A percentile compares a stretch with the other conserved stretches of the same genome.
Conservation (phyloP, 768 basidiomycete genomes). For the Suillus paluster region DNA sequence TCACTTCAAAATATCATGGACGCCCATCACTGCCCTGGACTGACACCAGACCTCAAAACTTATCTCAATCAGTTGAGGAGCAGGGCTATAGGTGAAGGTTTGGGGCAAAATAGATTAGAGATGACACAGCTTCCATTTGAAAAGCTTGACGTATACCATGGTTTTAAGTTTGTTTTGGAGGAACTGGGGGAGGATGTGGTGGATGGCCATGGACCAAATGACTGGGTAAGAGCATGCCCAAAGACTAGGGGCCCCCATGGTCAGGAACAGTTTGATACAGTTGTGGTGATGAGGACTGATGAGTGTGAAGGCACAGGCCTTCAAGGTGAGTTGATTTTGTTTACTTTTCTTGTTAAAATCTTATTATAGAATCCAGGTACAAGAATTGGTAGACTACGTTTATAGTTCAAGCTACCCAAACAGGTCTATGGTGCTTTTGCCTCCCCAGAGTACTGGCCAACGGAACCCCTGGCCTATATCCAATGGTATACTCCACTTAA, state of each 20-base stretch:
- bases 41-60: neutral
- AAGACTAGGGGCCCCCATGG: neutral
- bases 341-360: neutral
- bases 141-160: neutral
- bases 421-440: neutral
- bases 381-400: neutral
- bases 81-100: neutral
- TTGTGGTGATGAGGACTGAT: neutral
- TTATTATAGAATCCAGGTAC: constrained; percentile 1
- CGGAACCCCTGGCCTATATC: neutral
- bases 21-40: neutral
- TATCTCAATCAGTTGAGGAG: neutral
- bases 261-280: neutral
- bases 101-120: neutral
- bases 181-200: neutral
- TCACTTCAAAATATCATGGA: neutral
- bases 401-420: neutral
- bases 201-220: neutral
- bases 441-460: neutral
- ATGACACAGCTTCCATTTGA: neutral
- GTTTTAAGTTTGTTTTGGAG: neutral
- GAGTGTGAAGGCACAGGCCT: neutral
- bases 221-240: neutral
- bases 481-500: neutral
- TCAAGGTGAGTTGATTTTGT: neutral